Percentiles rank a stretch among this genome's conserved stretches.
Conservation (phyloP, 163 green algal genomes). For the Prototheca stagnorum region DNA sequence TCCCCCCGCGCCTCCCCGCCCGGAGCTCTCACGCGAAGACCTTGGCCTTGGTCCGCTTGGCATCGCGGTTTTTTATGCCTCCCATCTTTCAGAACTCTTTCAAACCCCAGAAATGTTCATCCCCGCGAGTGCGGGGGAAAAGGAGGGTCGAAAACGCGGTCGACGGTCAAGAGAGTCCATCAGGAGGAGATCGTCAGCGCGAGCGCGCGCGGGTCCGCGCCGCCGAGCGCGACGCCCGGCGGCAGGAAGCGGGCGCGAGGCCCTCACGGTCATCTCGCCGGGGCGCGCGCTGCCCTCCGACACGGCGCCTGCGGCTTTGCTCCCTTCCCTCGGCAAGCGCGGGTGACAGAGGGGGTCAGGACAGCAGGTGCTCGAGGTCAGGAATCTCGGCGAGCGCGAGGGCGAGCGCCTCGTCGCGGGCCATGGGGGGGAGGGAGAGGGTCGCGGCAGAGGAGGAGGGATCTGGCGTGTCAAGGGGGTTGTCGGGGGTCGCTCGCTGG, state of each 20-base stretch:
- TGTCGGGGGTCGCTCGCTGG: background rate
- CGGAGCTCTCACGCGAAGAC: constrained; percentile 29
- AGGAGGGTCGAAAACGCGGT: background rate
- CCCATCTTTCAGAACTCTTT: constrained; percentile 54
- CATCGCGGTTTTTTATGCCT: constrained; percentile 53
- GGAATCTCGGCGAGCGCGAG: too few relatives aligned
- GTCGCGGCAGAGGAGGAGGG: background rate
- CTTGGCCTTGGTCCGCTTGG: constrained; percentile 45
- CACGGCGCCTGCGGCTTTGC: too few relatives aligned
- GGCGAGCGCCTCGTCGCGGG: too few relatives aligned
- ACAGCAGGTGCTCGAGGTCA: too few relatives aligned
- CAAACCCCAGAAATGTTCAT: background rate
- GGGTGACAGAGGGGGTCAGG: too few relatives aligned
- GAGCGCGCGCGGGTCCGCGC: background rate
- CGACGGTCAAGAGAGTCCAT: background rate
- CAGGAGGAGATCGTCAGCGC: background rate
- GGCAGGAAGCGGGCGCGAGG: background rate
- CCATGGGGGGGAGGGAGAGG: background rate
- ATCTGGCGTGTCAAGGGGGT: background rate
- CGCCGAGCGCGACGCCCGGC: background rate
- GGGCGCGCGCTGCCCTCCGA: too few relatives aligned
- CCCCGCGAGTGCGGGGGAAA: background rate
- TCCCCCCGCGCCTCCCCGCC: background rate
- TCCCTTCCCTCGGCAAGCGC: too few relatives aligned
- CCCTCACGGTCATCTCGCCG: background rate